A percentile compares a stretch with the other conserved stretches of the same genome.
Evolutionary conservation across 805 yeast species (phyloP).

Genomic region (Myxozyma melibiosi): DNA sequence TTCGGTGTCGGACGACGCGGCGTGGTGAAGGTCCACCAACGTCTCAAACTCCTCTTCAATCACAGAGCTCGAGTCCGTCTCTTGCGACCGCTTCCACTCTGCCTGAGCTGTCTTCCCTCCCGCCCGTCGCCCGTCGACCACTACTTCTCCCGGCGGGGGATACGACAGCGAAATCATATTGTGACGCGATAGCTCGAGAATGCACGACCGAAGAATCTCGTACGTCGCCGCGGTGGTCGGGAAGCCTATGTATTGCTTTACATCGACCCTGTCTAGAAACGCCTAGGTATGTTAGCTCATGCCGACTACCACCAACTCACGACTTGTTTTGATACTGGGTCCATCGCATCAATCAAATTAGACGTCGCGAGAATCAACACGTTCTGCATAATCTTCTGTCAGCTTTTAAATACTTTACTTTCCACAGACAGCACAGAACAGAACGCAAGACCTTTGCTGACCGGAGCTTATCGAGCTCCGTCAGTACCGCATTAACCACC

Average conservation of each 20-base stretch:
- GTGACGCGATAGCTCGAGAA: conserved; percentile 36
- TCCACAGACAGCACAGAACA: too few relatives aligned
- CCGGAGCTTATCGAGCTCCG: conserved; percentile 48
- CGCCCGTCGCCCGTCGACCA: background rate
- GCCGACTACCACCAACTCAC: background rate
- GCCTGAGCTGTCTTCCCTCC: background rate
- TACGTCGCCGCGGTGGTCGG: conserved; percentile 43
- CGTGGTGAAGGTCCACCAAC: background rate
- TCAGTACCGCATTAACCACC: conserved; percentile 50
- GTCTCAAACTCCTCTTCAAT: background rate
- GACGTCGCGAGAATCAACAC: conserved; percentile 48
- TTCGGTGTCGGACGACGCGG: background rate
- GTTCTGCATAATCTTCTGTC: conserved; percentile 36
- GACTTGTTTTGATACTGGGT: conserved; percentile 34
- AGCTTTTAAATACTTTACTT: too few relatives aligned
- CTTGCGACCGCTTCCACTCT: background rate
- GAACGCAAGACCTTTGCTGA: conserved; percentile 21
- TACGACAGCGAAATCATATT: conserved; percentile 7
- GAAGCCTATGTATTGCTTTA: conserved; percentile 42
- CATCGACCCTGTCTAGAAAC: conserved; percentile 50
- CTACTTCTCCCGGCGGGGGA: background rate
- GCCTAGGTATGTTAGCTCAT: conserved; percentile 37
- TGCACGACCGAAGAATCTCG: conserved; percentile 40
- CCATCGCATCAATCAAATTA: conserved; percentile 46
- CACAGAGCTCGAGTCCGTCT: background rate